phyloP scores from a whole-genome alignment of 768 basidiomycete genomes.

The Leucocoprinus sp. region DNA sequence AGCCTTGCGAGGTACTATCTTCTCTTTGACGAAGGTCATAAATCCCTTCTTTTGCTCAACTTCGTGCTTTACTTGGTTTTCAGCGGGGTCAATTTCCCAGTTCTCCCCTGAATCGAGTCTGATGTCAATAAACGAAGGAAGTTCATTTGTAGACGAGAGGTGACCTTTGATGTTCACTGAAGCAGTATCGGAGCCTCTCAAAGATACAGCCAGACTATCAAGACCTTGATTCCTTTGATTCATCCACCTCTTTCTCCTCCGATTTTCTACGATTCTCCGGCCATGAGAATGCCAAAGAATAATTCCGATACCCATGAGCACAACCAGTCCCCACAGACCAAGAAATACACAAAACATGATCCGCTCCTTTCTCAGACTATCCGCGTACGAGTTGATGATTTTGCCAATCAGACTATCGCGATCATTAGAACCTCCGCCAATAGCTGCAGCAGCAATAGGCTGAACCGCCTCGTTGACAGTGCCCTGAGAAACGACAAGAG shows the following conservation, averaged over 20 bases:
- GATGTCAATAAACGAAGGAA: background rate
- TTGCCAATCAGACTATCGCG: slow-evolving; percentile 60
- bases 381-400: slow-evolving; percentile 66
- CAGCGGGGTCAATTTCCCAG: slow-evolving; percentile 13
- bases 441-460: slow-evolving; percentile 79
- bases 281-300: slow-evolving; percentile 70
- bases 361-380: slow-evolving; percentile 69
- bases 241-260: slow-evolving; percentile 39
- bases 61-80: slow-evolving; percentile 10
- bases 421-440: slow-evolving; percentile 47
- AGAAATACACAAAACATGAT: slow-evolving; percentile 81
- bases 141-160: background rate
- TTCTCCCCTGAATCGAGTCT: background rate
- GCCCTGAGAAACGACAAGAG: slow-evolving; percentile 68
- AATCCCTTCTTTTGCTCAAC: slow-evolving; percentile 12
- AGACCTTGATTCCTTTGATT: slow-evolving; percentile 41
- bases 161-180: slow-evolving; percentile 9
- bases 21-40: slow-evolving; percentile 12
- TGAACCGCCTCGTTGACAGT: slow-evolving; percentile 65
- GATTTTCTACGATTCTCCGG: slow-evolving; percentile 35
- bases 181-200: slow-evolving; percentile 15
- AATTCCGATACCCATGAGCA: slow-evolving; percentile 66
- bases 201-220: slow-evolving; percentile 35
- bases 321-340: slow-evolving; percentile 74
- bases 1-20: background rate